Percentiles rank a stretch among this genome's conserved stretches.
These are phyloP conservation scores for Myxozyma vanderwaltii DNA, from an alignment of 805 yeast genomes.

Conservation along the genomic window DNA sequence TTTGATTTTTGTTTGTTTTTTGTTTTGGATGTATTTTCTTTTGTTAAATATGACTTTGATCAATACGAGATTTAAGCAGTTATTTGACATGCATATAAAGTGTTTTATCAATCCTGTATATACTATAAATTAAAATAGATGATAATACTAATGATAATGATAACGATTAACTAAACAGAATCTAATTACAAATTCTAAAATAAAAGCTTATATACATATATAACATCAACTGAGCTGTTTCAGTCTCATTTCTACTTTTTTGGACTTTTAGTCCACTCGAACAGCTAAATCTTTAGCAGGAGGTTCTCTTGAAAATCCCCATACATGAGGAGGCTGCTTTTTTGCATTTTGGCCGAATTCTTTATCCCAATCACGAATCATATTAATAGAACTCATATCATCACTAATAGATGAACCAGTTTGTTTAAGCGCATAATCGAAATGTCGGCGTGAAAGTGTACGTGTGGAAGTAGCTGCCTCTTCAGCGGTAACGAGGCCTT, in stretches of 20 bases:
- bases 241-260: no score
- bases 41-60: no score
- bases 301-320: constrained; percentile 16
- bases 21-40: no score
- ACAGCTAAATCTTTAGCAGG: constrained; percentile 7
- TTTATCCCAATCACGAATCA: constrained; percentile 31
- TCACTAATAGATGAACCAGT: constrained; percentile 29
- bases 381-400: constrained; percentile 27
- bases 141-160: no score
- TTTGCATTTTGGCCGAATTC: constrained; percentile 27
- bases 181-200: neutral
- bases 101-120: neutral
- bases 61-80: no score
- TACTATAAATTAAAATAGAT: no score
- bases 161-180: no score
- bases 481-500: neutral
- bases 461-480: constrained; percentile 43
- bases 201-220: neutral
- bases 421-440: constrained; percentile 25
- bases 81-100: neutral
- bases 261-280: neutral
- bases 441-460: constrained; percentile 19
- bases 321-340: constrained; percentile 5
- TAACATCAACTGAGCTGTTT: no score
- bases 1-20: no score